Base-by-base conservation (phyloP, 345 rosid genomes). In the Triadica sebifera region DNA sequence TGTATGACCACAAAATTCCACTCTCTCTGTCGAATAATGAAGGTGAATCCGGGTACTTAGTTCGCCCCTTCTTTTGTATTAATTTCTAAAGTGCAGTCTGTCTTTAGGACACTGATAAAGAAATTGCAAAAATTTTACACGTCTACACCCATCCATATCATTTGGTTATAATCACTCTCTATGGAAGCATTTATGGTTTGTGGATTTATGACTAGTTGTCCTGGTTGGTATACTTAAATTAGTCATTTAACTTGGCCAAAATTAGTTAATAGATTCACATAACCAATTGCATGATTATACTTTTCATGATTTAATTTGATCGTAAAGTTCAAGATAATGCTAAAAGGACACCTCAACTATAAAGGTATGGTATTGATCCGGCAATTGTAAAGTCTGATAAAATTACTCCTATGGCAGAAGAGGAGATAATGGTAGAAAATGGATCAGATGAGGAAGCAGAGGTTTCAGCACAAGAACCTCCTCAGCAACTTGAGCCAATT, bases 41-140 rank as follows among this genome's bases (percentile, higher is more conserved):
- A 73, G 67, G 60, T 53, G 69, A 51, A 25, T 61, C 4, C 55
- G 51, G 72, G 80, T 70, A 73, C 86, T 77, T 77, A 64, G 19
- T 85, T 76, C 84, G 88, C 85, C 89, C 62, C 66, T 71, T 84
- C 70, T 70, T 60, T 63, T 82, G 89, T 79, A 78, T 80, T n/a
- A n/a, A n/a, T 81, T 64, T 72, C 75, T 4, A 57, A 71, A 73
- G 90, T 82, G 74, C 52, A 43, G 92, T 90, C 47, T 85, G 67
- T 90, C 91, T 65, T 39, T 75, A 29, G 81, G 16, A 69, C 78
- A 76, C 69, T 74, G 12, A 22, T 15, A 10, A 58, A 78, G 74
- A 64, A 24, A 0, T 78, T 72, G 86, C 84, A 80, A 79, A 75
- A 62, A 82, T 71, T 79, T 78, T 57, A 6, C 20, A 63, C 67